Evolutionary conservation across 805 yeast genomes (phyloP), one percentile per base, ranked within the genome.

Genomic region (Candida nemodendra): DNA sequence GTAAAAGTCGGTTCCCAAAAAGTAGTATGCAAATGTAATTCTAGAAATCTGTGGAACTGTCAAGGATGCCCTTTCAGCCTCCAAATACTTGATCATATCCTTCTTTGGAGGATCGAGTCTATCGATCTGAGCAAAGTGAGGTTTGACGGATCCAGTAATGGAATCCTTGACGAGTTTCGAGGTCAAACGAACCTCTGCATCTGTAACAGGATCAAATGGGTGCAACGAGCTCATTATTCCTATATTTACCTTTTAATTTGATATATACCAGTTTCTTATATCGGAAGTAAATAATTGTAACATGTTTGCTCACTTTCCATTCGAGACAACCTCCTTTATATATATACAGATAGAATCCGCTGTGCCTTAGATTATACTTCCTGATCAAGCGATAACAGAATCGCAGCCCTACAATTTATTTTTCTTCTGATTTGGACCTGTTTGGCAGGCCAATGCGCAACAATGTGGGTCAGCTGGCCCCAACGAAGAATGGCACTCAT

Each of bases 41-140:
- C 95, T 78, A 24, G 90, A 74, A 40, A 85, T 76, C 13, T 50
- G 56, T 23, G 87, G 87, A 18, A 78, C 61, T 15, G 64, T 51
- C 16, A 60, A 59, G 19, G 78, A 77, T 29, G 69, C 64, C 50
- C 73, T 78, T 64, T 83, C 88, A 39, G 85, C 81, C 41, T 78
- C 82, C 47, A 85, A 66, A 61, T 71, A 84, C 51, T 71, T 74
- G 47, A 78, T 55, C 83, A 85, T 81, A 45, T 72, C 79, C 50
- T 74, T 65, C 71, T 86, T 85, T 43, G 95, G 90, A 19, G 95
- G 95, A 57, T 85, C 95, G 34, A 75, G 52, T 57, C 79, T 72
- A 58, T 83, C 91, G 42, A 81, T 64, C 57, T 78, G 84, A 34
- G 75, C 70, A 58, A 83, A 83, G 58, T 79, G 84, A 34, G 80